Base-by-base conservation (phyloP, 2,329 filamentous ascomycete species). In the Proliferodiscus dingleyae region DNA sequence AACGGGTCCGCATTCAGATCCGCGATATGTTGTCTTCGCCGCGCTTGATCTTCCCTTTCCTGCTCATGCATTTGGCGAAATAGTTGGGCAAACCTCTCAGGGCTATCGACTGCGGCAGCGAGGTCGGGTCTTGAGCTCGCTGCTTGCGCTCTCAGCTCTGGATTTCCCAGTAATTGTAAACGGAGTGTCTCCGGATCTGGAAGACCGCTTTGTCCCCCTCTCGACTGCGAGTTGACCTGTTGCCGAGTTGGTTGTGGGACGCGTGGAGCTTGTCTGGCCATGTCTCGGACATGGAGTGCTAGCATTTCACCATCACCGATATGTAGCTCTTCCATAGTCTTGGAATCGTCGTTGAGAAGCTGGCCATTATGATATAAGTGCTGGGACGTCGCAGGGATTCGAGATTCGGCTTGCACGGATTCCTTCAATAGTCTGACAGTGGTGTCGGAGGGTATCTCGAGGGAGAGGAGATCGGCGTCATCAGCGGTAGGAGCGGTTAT, bases 221-320 rank as follows among this genome's bases (percentile, higher is more conserved):
- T 46, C 30, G 18, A n/a, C 19, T 41, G 41, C 13, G 42, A 41
- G 54, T 57, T 51, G 65, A 62, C 51, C 47, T 57, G 63, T 45
- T 64, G 67, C 41, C 67, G 57, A 38, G 49, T 39, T 15, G 61
- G 59, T 52, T 64, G 66, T 45, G 58, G 55, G 30, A 48, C 64
- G 37, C 57, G 68, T 41, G 48, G 56, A 57, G 55, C 30, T 71
- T 62, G 67, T 66, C 72, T 73, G 42, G 70, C 70, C 68, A 74
- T 76, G 56, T 80, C 75, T 50, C 79, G 68, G 49, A 95, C 84
- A 63, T 95, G 86, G 56, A 97, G 78, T 23, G 87, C 89, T 54
- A 98, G 72, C 87, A 98, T 90, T 62, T 96, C 93, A 45, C 89
- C 89, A 68, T 97, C 88, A 39, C 74, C 79, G 58, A 98, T 85